Evolutionary conservation across 1,284 basidiomycete genomes (phyloP), one percentile per base, ranked within the genome.

Genomic region (Pyrrhoderma lamaoense): DNA sequence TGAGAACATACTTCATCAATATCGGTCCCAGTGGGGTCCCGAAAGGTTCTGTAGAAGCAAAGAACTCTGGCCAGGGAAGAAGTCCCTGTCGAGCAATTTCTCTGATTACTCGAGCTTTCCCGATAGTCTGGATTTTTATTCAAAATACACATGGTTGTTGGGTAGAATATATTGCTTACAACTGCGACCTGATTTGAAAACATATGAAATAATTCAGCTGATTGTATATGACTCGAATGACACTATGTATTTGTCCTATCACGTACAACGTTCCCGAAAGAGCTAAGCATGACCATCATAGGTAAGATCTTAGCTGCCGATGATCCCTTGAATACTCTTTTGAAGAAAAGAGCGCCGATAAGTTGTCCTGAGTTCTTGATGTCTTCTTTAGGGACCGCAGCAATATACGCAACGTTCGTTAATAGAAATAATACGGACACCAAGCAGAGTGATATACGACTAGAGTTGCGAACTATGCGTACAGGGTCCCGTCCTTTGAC

Each of bases 341-440:
- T 56, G 61, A 79, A 77, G 62, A 77, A 79, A 21, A 71, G 59
- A 7, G 71, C 71, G 2, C 75, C 77, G 9, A 76, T 67, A 11
- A 76, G 66, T 53, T 75, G 66, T 8, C 69, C 66, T 0, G 71
- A 71, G 14, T 59, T 60, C 25, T 66, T 62, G 44, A 77, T 72
- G 16, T 71, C 62, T 11, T 70, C 70, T 51, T 68, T 68, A 0
- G 75, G 74, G 23, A 77, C 69, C 54, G 64, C 62, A 5, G 61
- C 59, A 22, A 69, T 60, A 57, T 67, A 63, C 2, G 74, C 73
- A 45, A 77, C 64, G 57, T 78, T 76, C 45, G 68, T 66, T 39
- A 77, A 66, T 45, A 75, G 59, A 54, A 75, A 77, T 9, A 77
- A 61, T n/a, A 70, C 51, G 16, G 73, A 69, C 16, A 72, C 68